These are phyloP conservation scores for Mucor velutinosus DNA, from an alignment of 371 early-diverging fungal genomes.

Conservation along the genomic window DNA sequence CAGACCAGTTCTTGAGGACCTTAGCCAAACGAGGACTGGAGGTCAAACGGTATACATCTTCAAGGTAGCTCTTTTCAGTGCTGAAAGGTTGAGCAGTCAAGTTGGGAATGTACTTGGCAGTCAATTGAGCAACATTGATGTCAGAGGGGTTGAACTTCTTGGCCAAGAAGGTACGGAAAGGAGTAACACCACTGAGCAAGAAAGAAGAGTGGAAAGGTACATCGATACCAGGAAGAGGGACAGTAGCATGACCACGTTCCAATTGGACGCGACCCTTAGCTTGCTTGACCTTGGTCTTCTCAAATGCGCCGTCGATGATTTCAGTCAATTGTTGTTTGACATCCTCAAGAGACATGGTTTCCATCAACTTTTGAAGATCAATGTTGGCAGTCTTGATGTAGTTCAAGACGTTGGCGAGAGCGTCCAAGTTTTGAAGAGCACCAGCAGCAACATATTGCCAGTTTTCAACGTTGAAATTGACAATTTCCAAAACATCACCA, in stretches of 20 bases:
- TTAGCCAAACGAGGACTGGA: constrained; percentile 72
- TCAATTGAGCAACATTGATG: constrained; percentile 77
- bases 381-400: constrained; percentile 75
- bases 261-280: constrained; percentile 70
- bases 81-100: constrained; percentile 92
- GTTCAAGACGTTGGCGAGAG: constrained; percentile 83
- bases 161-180: constrained; percentile 89
- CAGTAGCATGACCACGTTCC: constrained; percentile 92
- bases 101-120: constrained; percentile 93
- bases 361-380: constrained; percentile 85
- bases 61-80: constrained; percentile 79
- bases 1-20: constrained; percentile 86
- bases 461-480: constrained; percentile 96
- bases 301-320: constrained; percentile 79
- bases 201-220: constrained; percentile 97
- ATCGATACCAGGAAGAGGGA: constrained; percentile 92
- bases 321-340: constrained; percentile 81
- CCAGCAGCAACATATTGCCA: constrained; percentile 97
- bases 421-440: constrained; percentile 79
- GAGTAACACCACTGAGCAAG: constrained; percentile 86
- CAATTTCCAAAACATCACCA: constrained; percentile 87
- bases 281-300: constrained; percentile 70
- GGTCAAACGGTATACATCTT: constrained; percentile 75
- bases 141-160: constrained; percentile 80
- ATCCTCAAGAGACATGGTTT: constrained; percentile 84